Percentiles rank a stretch among this genome's conserved stretches.
phyloP scores from a whole-genome alignment of 441 rosid species.

The Francoa sonchifolia region DNA sequence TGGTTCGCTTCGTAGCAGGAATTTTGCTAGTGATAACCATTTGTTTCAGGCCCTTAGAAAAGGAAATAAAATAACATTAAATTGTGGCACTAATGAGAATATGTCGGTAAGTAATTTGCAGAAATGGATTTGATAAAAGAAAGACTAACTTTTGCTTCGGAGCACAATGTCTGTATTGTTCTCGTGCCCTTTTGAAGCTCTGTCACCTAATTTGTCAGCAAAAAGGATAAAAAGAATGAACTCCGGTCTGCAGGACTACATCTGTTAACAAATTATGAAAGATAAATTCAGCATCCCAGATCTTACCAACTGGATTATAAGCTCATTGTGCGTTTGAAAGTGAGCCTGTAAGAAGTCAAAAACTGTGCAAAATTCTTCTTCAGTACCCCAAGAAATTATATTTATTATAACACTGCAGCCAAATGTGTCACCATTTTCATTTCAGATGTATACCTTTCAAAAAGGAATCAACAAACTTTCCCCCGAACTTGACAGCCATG shows the following conservation, averaged over 20 bases:
- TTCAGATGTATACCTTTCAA: slow-evolving; percentile 45
- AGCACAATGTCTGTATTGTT: slow-evolving; percentile 74
- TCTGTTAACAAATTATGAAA: neutral
- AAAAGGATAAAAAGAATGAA: slow-evolving; percentile 2
- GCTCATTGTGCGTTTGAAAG: slow-evolving; percentile 51
- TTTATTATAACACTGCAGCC: slow-evolving; percentile 3
- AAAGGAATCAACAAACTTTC: slow-evolving; percentile 64
- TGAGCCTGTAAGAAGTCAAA: slow-evolving; percentile 62
- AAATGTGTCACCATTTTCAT: neutral
- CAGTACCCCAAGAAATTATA: slow-evolving; percentile 11
- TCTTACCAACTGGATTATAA: slow-evolving; percentile 53
- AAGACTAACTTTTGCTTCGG: slow-evolving; percentile 76
- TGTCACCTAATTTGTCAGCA: slow-evolving; percentile 32
- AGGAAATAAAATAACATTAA: slow-evolving; percentile 7
- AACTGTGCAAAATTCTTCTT: slow-evolving; percentile 30
- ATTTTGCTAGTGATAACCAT: slow-evolving; percentile 62
- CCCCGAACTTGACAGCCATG: slow-evolving; percentile 80
- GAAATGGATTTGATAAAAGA: slow-evolving; percentile 2
- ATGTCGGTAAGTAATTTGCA: neutral
- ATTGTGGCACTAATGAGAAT: slow-evolving; percentile 2
- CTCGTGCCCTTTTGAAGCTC: slow-evolving; percentile 86
- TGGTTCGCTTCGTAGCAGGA: slow-evolving; percentile 62
- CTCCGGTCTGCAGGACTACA: neutral
- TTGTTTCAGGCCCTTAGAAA: slow-evolving; percentile 59
- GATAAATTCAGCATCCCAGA: slow-evolving; percentile 7